A percentile compares a stretch with the other conserved stretches of the same genome.
Conservation (phyloP, 1,139 yeast species). For the Scheffersomyces lignicola region DNA sequence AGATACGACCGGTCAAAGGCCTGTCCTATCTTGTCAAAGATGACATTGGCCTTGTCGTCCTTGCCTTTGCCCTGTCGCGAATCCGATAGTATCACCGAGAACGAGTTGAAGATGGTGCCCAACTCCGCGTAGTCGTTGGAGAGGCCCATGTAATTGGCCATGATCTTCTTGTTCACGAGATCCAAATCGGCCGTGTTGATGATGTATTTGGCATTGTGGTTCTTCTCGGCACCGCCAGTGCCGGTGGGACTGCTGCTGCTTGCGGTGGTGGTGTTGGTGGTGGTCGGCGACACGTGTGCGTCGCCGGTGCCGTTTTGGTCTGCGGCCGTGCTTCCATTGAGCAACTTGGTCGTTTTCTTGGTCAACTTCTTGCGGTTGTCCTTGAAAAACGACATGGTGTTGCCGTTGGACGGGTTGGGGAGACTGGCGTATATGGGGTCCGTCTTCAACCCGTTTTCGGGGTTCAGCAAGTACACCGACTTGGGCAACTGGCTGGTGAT, state of each 20-base stretch:
- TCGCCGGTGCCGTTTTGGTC: constrained; percentile 5
- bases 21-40: constrained; percentile 72
- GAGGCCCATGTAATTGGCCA: constrained; percentile 62
- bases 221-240: constrained; percentile 8
- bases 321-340: constrained; percentile 12
- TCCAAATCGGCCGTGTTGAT: constrained; percentile 53
- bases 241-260: constrained; percentile 4
- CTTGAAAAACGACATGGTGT: constrained; percentile 37
- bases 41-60: constrained; percentile 38
- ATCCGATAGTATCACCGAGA: constrained; percentile 63
- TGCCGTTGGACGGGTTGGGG: constrained; percentile 55
- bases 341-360: constrained; percentile 25
- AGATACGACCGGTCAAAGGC: constrained; percentile 73
- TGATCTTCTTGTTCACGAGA: constrained; percentile 63
- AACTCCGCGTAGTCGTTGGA: constrained; percentile 68
- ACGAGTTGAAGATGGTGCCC: constrained; percentile 71
- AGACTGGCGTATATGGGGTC: constrained; percentile 61
- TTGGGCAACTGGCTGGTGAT: constrained; percentile 43
- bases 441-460: constrained; percentile 53
- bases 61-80: constrained; percentile 18
- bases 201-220: constrained; percentile 14
- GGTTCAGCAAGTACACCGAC: constrained; percentile 51
- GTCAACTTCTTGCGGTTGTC: constrained; percentile 31
- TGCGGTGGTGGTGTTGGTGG: constrained; percentile 3
- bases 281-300: background rate